phyloP scores from a whole-genome alignment of 306 rosid species.

The Begonia loranthoides region DNA sequence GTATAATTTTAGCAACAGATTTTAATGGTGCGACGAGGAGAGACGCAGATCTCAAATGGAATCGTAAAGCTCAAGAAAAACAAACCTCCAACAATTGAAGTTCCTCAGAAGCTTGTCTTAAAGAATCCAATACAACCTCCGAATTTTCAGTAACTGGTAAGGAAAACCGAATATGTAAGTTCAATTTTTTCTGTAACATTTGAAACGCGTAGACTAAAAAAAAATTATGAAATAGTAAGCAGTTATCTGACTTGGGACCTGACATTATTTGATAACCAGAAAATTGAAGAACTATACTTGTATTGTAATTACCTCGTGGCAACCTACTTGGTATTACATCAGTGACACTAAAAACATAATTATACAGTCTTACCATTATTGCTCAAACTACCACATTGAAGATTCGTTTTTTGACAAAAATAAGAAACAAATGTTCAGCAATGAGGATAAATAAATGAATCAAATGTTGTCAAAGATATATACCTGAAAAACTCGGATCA shows the following conservation, averaged over 20 bases:
- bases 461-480: no score
- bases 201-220: no score
- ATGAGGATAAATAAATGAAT: no score
- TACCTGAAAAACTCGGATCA: constrained; percentile 77
- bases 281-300: no score
- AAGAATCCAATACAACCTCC: constrained; percentile 52
- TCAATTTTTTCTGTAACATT: neutral
- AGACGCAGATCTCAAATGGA: no score
- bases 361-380: no score
- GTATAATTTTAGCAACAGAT: neutral
- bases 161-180: constrained; percentile 1
- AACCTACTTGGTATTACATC: no score
- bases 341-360: no score
- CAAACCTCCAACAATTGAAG: constrained; percentile 84
- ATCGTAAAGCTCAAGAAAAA: constrained; percentile 7
- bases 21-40: no score
- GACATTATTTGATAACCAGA: no score
- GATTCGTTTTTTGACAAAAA: neutral
- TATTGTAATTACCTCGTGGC: neutral
- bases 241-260: no score
- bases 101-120: constrained; percentile 71
- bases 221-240: no score
- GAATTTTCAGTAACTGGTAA: constrained; percentile 41
- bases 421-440: neutral
- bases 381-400: neutral